A percentile compares a stretch with the other conserved stretches of the same genome.
Evolutionary conservation across 306 rosid species (phyloP).

Genomic region (Cucurbita argyrosperma): DNA sequence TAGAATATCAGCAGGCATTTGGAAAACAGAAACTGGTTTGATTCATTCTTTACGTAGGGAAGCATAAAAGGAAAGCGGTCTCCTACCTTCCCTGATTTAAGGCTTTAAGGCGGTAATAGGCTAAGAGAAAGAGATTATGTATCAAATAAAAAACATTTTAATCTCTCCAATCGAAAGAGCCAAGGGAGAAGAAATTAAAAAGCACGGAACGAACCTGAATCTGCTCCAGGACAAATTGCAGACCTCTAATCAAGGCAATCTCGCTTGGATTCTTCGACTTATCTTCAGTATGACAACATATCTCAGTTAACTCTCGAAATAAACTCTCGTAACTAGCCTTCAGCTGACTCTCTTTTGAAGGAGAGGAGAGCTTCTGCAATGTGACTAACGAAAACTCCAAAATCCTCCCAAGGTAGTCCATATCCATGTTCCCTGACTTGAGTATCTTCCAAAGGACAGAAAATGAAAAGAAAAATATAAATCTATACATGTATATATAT

Average conservation of each 20-base stretch:
- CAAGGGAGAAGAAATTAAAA: neutral
- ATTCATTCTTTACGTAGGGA: neutral
- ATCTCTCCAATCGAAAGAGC: neutral
- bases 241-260: constrained; percentile 61
- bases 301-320: constrained; percentile 48
- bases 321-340: constrained; percentile 37
- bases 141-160: neutral
- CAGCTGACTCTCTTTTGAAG: constrained; percentile 55
- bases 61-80: neutral
- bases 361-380: constrained; percentile 73
- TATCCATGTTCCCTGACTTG: constrained; percentile 62
- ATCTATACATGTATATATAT: neutral
- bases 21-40: too few relatives aligned
- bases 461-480: constrained; percentile 6
- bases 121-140: too few relatives aligned
- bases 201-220: constrained; percentile 55
- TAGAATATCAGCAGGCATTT: too few relatives aligned
- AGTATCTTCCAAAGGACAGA: constrained; percentile 41
- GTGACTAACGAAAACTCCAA: constrained; percentile 65
- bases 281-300: constrained; percentile 37
- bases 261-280: constrained; percentile 44
- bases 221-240: constrained; percentile 75
- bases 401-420: constrained; percentile 69
- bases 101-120: too few relatives aligned
- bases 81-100: too few relatives aligned